Conservation (phyloP, 2,329 filamentous ascomycete species). For the Juglanconis oblonga region DNA sequence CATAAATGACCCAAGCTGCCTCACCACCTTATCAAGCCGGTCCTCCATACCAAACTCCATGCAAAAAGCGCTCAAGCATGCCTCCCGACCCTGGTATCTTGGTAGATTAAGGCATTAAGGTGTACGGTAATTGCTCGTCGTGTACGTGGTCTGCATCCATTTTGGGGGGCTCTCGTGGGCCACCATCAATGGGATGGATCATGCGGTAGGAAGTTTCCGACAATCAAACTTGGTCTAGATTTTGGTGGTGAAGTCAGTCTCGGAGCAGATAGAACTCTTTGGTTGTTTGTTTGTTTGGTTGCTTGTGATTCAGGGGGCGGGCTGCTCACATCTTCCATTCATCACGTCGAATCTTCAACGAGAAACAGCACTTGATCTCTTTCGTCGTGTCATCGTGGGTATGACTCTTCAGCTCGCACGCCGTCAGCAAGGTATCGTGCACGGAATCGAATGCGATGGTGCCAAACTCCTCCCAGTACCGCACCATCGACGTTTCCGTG, state of each 20-base stretch:
- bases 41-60: background rate
- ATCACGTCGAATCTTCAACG: constrained; percentile 92
- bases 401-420: constrained; percentile 87
- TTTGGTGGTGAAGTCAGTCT: constrained; percentile 29
- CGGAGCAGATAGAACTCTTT: background rate
- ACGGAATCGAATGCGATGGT: constrained; percentile 93
- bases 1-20: background rate
- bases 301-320: background rate
- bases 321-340: constrained; percentile 86
- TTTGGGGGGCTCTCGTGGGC: background rate
- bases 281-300: background rate
- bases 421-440: constrained; percentile 93
- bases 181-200: constrained; percentile 48
- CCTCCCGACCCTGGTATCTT: background rate
- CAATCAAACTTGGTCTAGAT: constrained; percentile 81
- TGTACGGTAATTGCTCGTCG: constrained; percentile 3
- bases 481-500: constrained; percentile 89
- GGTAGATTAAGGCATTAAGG: constrained; percentile 8
- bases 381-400: constrained; percentile 56
- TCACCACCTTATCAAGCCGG: background rate
- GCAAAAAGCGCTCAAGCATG: background rate
- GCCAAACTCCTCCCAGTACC: constrained; percentile 99
- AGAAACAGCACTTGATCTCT: constrained; percentile 90
- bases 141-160: background rate
- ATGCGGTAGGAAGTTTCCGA: constrained; percentile 94